These are phyloP conservation scores for Ampelomyces quisqualis DNA, from an alignment of 2,329 filamentous ascomycete species.

Conservation along the genomic window DNA sequence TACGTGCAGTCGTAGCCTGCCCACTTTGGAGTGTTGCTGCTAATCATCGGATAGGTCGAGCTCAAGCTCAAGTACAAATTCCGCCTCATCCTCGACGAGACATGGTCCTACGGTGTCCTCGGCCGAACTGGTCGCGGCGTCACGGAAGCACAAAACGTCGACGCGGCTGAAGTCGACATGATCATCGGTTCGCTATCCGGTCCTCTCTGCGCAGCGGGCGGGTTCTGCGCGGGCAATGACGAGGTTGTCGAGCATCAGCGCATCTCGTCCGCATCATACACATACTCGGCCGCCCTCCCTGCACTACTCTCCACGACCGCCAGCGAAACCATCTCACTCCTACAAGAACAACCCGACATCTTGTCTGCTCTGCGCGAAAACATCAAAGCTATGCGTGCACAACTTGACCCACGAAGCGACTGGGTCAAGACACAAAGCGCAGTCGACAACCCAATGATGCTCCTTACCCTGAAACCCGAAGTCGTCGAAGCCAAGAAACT, in stretches of 20 bases:
- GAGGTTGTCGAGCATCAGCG: constrained; percentile 97
- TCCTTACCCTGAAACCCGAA: constrained; percentile 80
- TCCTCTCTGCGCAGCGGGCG: constrained; percentile 86
- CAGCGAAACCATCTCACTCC: constrained; percentile 81
- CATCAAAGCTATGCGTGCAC: constrained; percentile 78
- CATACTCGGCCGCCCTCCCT: constrained; percentile 90
- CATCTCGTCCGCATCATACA: constrained; percentile 88
- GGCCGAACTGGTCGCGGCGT: constrained; percentile 88
- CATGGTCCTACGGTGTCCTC: constrained; percentile 93
- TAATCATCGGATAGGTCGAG: constrained; percentile 62
- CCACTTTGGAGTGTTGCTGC: background rate
- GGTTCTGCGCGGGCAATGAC: constrained; percentile 88
- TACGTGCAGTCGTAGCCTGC: constrained; percentile 40
- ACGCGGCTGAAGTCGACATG: constrained; percentile 92
- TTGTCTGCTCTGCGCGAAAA: constrained; percentile 79
- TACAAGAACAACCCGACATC: constrained; percentile 85
- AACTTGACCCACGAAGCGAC: constrained; percentile 89
- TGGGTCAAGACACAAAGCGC: constrained; percentile 84
- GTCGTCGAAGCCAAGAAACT: constrained; percentile 71
- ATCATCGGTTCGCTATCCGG: constrained; percentile 91
- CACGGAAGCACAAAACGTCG: constrained; percentile 95
- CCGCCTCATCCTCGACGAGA: constrained; percentile 94
- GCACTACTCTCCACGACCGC: constrained; percentile 94
- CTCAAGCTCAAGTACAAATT: constrained; percentile 97
- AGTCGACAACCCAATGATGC: constrained; percentile 81